Conservation (phyloP, 2,329 filamentous ascomycete species). For the Lojkania enalia region DNA sequence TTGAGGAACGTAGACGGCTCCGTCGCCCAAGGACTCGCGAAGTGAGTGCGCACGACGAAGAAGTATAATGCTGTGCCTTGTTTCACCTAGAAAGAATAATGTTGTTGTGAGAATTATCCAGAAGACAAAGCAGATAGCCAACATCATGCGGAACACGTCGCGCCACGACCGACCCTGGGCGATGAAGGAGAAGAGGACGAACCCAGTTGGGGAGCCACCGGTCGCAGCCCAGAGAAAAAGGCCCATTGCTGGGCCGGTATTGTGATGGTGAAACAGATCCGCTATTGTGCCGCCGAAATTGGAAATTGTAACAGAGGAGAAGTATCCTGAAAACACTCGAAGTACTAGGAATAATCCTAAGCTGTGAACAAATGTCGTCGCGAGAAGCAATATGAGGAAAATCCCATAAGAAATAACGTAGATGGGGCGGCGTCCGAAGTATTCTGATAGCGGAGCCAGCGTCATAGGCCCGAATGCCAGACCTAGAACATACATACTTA, state of each 20-base stretch:
- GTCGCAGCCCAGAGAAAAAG: constrained; percentile 54
- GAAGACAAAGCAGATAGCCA: constrained; percentile 50
- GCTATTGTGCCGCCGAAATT: constrained; percentile 52
- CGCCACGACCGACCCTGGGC: constrained; percentile 50
- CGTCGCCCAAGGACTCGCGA: constrained; percentile 29
- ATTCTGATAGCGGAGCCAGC: constrained; percentile 41
- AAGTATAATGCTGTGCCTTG: constrained; percentile 51
- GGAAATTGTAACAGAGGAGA: constrained; percentile 46
- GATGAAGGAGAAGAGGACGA: constrained; percentile 52
- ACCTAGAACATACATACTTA: constrained; percentile 54
- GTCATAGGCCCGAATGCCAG: constrained; percentile 48
- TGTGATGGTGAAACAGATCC: constrained; percentile 49
- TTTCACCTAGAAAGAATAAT: constrained; percentile 47
- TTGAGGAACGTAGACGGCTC: constrained; percentile 39
- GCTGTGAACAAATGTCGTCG: constrained; percentile 48
- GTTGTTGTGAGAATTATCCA: constrained; percentile 50
- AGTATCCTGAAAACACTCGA: constrained; percentile 51
- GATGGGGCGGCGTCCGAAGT: constrained; percentile 49
- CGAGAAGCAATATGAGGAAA: constrained; percentile 50
- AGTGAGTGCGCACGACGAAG: constrained; percentile 37
- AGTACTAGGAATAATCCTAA: constrained; percentile 49
- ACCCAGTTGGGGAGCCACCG: constrained; percentile 51
- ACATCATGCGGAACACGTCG: constrained; percentile 51
- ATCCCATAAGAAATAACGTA: constrained; percentile 50
- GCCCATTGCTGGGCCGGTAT: constrained; percentile 48